Evolutionary conservation across 257 asterid species (phyloP), one percentile per base, ranked within the genome.

Genomic region (Ballota nigra): DNA sequence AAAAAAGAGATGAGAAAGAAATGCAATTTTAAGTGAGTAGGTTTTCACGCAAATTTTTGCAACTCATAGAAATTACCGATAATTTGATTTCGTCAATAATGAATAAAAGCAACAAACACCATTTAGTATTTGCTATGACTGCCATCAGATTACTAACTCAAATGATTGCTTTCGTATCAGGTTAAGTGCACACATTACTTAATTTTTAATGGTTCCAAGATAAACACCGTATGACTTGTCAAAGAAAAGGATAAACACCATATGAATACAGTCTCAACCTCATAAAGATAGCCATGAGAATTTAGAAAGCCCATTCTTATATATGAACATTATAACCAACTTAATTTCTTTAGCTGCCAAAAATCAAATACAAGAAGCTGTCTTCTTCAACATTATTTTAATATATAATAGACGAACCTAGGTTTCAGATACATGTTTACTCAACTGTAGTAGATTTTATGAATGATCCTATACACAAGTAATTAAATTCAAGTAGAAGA

Each of bases 401-500:
- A 2, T 8, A 36, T 7, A 36, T 65, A 72, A 26, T 18, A 33
- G 9, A 12, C 15, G 63, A 31, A 33, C 33, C 51, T 12, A 45
- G 53, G 13, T 57, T 31, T 22, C 38, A 61, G 29, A 47, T 11
- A 52, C 6, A 61, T 24, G 22, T 12, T 11, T 26, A 34, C 36
- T 9, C 34, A 47, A 1, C 63, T 68, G 18, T 47, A 34, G 63
- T 22, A 68, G 51, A 57, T 52, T 34, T 52, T 61, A 34, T 49
- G 34, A 6, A 22, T 57, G 70, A 22, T 45, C 12, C 19, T 18
- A 40, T 36, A 41, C 55, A 10, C 1, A 10, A 15, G 9, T 23
- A 73, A 33, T 11, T n/a, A 52, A 70, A 63, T 64, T 53, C 18
- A 19, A 62, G 56, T 18, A 51, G 22, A 38, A 70, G 66, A 66